Percentiles rank a stretch among this genome's conserved stretches.
These are phyloP conservation scores for Colletotrichum eleusines DNA, from an alignment of 2,329 filamentous ascomycete genomes.

Conservation along the genomic window DNA sequence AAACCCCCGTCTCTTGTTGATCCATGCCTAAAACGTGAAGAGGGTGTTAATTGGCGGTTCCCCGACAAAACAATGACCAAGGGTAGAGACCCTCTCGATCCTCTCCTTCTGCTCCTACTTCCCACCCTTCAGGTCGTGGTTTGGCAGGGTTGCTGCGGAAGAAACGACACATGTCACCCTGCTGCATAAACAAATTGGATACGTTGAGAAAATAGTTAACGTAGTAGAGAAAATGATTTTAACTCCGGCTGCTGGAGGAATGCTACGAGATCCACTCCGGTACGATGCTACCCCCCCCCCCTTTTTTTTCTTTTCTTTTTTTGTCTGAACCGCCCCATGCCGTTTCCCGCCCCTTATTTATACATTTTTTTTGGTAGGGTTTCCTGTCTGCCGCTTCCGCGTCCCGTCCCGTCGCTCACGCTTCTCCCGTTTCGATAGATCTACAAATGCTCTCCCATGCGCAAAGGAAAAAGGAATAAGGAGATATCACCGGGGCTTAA, in stretches of 20 bases:
- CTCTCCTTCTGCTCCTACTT: not conserved
- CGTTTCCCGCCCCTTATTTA: not conserved
- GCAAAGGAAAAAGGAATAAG: not conserved
- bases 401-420: not conserved
- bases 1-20: not conserved
- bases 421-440: not conserved
- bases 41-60: not conserved
- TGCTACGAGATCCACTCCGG: constrained; percentile 3
- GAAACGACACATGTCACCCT: not conserved
- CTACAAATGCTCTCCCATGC: not conserved
- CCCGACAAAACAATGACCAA: not conserved
- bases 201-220: not conserved
- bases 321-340: not conserved
- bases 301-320: not conserved
- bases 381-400: not conserved
- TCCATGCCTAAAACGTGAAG: not conserved
- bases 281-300: not conserved
- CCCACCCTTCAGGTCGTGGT: not conserved
- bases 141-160: not conserved
- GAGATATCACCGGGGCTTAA: not conserved
- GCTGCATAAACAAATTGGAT: not conserved
- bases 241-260: not conserved
- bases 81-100: not conserved
- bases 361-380: not conserved
- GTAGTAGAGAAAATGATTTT: not conserved